Evolutionary conservation across 2,329 filamentous ascomycete species (phyloP).

Genomic region (Colletotrichum liriopes): DNA sequence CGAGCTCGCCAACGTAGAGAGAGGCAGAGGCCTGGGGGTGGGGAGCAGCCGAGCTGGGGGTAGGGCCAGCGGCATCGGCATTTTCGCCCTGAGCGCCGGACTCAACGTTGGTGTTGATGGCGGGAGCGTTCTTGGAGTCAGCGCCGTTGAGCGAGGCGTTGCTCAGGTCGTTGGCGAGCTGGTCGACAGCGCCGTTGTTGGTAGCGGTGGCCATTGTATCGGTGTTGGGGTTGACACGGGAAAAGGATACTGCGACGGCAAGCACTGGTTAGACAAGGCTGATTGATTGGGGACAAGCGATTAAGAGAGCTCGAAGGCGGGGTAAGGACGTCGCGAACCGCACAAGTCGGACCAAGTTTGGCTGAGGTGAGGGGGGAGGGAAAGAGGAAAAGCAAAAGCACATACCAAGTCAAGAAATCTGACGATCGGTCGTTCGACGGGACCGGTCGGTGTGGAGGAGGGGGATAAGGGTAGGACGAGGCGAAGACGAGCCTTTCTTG

Average conservation of each 20-base stretch:
- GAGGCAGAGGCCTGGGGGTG: conserved; percentile 96
- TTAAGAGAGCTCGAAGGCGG: neutral
- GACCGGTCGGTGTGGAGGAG: conserved; percentile 27
- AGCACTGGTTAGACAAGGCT: conserved; percentile 15
- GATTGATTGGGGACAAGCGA: neutral
- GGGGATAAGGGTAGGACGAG: conserved; percentile 28
- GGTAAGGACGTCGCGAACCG: conserved; percentile 14
- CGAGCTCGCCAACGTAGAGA: conserved; percentile 98
- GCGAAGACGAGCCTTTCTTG: conserved; percentile 33
- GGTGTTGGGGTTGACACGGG: conserved; percentile 43
- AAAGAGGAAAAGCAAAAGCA: conserved; percentile 20
- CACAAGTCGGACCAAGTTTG: conserved; percentile 8
- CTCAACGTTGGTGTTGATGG: conserved; percentile 80
- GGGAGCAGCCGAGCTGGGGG: conserved; percentile 80
- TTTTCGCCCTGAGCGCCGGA: conserved; percentile 70
- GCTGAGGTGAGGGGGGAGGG: conserved; percentile 4
- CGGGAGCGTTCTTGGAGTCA: conserved; percentile 76
- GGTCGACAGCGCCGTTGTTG: conserved; percentile 77
- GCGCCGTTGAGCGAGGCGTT: conserved; percentile 79
- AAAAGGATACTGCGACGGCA: conserved; percentile 38
- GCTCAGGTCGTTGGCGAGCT: conserved; percentile 84
- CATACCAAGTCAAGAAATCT: conserved; percentile 41
- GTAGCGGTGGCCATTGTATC: conserved; percentile 74
- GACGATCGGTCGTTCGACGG: conserved; percentile 36
- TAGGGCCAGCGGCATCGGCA: conserved; percentile 76